Conservation (phyloP, 192 early-diverging fungal genomes). For the Linnemannia zychae region DNA sequence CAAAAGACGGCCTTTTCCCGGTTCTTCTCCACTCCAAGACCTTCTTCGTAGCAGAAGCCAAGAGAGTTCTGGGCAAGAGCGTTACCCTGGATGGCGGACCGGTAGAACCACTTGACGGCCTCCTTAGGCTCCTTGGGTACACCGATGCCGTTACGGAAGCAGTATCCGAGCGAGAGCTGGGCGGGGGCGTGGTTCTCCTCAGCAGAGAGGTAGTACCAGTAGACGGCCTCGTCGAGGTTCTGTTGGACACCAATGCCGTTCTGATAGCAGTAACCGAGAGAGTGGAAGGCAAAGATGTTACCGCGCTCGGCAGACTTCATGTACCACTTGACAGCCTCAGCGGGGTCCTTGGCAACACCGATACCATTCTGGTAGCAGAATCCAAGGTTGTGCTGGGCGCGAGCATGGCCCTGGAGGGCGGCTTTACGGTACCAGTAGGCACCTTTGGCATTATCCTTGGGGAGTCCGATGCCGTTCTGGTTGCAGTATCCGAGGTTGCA, state of each 20-base stretch:
- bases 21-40: conserved; percentile 69
- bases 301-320: conserved; percentile 67
- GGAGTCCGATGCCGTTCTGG: conserved; percentile 73
- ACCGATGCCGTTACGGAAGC: conserved; percentile 75
- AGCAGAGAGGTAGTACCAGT: conserved; percentile 72
- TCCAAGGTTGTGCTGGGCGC: conserved; percentile 77
- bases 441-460: conserved; percentile 64
- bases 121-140: conserved; percentile 69
- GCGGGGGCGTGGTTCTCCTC: conserved; percentile 74
- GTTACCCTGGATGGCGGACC: conserved; percentile 72
- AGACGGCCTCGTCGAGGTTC: conserved; percentile 66
- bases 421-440: conserved; percentile 76
- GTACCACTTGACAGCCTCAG: conserved; percentile 69
- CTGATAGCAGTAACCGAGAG: conserved; percentile 73
- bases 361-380: conserved; percentile 92
- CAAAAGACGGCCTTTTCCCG: conserved; percentile 67
- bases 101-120: conserved; percentile 77
- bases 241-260: conserved; percentile 71
- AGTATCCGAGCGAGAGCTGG: conserved; percentile 72
- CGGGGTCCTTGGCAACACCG: conserved; percentile 71
- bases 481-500: conserved; percentile 89
- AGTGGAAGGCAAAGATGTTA: conserved; percentile 72
- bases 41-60: conserved; percentile 83
- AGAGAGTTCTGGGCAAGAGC: conserved; percentile 82
- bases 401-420: conserved; percentile 76